A percentile compares a stretch with the other conserved stretches of the same genome.
Evolutionary conservation across 148 eudicot species (phyloP).

Genomic region (Linanthus parryae): DNA sequence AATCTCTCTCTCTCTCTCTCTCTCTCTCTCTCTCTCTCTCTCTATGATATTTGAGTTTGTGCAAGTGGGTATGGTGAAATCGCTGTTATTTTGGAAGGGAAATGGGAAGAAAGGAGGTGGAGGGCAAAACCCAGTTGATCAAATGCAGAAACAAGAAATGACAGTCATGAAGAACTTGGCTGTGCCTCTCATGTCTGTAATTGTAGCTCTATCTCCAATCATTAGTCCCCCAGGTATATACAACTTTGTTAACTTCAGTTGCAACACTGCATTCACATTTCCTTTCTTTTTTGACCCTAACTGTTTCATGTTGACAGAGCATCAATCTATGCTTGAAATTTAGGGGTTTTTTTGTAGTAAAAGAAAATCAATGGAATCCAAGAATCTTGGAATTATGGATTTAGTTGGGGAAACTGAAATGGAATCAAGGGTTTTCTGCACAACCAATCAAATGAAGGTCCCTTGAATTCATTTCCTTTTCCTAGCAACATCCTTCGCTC

Average conservation of each 20-base stretch:
- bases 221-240: conserved; percentile 19
- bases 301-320: too few species aligned
- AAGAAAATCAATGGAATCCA: too few species aligned
- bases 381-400: too few species aligned
- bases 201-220: conserved; percentile 30
- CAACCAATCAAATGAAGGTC: too few species aligned
- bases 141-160: conserved; percentile 1
- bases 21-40: neutral
- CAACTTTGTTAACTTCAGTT: neutral
- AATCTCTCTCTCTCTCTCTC: too few species aligned
- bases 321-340: too few species aligned
- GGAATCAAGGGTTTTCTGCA: too few species aligned
- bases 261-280: too few species aligned
- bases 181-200: conserved; percentile 22
- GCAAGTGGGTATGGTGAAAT: neutral
- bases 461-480: too few species aligned
- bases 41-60: neutral
- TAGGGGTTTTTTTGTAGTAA: too few species aligned
- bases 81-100: conserved; percentile 9
- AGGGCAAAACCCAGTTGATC: conserved; percentile 2
- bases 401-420: too few species aligned
- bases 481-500: too few species aligned
- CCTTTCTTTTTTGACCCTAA: neutral
- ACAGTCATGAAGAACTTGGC: conserved; percentile 11
- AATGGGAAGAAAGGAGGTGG: conserved; percentile 18